Evolutionary conservation across 208 protist genomes (phyloP), one percentile per base, ranked within the genome.

Genomic region (Strigomonas culicis): DNA sequence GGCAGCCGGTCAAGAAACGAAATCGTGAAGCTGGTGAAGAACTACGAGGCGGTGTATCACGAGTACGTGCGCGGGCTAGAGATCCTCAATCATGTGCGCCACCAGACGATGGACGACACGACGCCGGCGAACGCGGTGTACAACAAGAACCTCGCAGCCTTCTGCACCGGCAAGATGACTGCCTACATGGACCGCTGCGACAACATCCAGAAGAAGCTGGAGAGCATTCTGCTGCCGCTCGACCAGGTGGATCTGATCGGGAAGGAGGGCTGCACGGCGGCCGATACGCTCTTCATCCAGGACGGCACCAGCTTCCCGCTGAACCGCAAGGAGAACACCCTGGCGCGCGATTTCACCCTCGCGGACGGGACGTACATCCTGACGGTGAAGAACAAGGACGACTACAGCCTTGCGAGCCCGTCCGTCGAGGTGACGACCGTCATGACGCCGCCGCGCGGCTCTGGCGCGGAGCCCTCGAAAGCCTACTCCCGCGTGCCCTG

Each of bases 71-170:
- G 76, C 15, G 86, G 75, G 2, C 43, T 90, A 1, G 76, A 90
- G 49, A 90, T 95, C 7, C 39, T 95, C 2, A 93, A 93, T 71
- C 78, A 89, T 61, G 79, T 92, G 11, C 83, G 89, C 39, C 82
- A 79, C 69, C 74, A 52, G 43, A 81, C 76, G 1, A 59, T 86
- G 22, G 63, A 69, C 3, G 78, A 82, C 55, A 53, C 28, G 27
- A 77, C 77, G 30, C 70, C 79, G 0, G 46, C 39, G 25, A 77
- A 51, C 28, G 72, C 68, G n/a, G 56, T 66, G 22, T 81, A 89
- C 67, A 75, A 76, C 39, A 68, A 75, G 50, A 80, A 81, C 31
- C 65, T 95, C 4, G 64, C 68, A 0, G 74, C 72, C 44, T 86
- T 93, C 62, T 92, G 86, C 64, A 75, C 68, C 13, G 73, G 64